These are phyloP conservation scores for Xylariales sp. DNA, from an alignment of 2,329 filamentous ascomycete genomes.

Conservation along the genomic window DNA sequence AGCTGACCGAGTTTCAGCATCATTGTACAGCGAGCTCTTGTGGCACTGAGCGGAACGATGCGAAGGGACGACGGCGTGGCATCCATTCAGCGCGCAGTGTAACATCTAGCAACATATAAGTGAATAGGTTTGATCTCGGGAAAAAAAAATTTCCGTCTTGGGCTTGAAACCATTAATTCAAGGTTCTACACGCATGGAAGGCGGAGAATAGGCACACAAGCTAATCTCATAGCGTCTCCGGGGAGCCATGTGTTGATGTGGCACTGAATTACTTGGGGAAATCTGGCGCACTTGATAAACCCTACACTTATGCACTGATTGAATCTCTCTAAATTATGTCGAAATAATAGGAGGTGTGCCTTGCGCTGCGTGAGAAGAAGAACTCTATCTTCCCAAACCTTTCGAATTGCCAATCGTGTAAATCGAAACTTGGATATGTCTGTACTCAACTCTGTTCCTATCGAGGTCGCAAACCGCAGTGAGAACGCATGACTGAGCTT, in stretches of 20 bases:
- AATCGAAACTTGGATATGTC: too few relatives aligned
- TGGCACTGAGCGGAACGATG: slow-evolving; percentile 29
- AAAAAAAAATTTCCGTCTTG: slow-evolving; percentile 24
- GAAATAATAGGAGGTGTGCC: too few relatives aligned
- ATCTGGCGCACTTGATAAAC: too few relatives aligned
- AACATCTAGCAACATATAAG: slow-evolving; percentile 23
- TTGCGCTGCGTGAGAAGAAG: too few relatives aligned
- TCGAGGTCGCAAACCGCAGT: too few relatives aligned
- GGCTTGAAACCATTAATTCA: slow-evolving; percentile 20
- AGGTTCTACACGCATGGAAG: slow-evolving; percentile 24
- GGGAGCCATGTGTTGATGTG: slow-evolving; percentile 25
- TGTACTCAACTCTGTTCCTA: too few relatives aligned
- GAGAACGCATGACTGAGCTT: too few relatives aligned
- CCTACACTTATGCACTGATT: too few relatives aligned
- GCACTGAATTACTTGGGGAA: too few relatives aligned
- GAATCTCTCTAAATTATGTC: too few relatives aligned
- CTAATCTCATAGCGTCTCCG: slow-evolving; percentile 10
- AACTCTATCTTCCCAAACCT: too few relatives aligned
- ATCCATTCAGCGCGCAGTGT: slow-evolving; percentile 16
- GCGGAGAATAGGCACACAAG: slow-evolving; percentile 25
- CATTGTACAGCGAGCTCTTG: slow-evolving; percentile 21
- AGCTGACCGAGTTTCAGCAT: slow-evolving; percentile 25
- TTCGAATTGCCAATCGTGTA: too few relatives aligned
- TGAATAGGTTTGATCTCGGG: slow-evolving; percentile 32
- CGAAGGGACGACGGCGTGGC: slow-evolving; percentile 13